phyloP scores from a whole-genome alignment of 495 filamentous ascomycete genomes.

The Hypoxylon lienhwacheense region DNA sequence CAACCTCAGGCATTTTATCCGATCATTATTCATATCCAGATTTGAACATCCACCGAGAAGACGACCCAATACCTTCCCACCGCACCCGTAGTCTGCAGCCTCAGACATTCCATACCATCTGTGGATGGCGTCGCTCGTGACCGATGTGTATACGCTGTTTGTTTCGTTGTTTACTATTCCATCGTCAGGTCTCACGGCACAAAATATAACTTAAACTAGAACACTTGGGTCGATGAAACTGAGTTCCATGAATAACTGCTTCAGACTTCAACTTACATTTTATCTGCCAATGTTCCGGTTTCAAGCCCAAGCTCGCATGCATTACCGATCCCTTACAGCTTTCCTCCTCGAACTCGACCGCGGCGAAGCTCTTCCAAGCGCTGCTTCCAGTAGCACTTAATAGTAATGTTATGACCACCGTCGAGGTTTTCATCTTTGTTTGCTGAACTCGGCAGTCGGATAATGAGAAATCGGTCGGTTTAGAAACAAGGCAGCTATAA shows the following conservation, averaged over 20 bases:
- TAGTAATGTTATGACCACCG: not conserved
- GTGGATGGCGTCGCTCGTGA: constrained; percentile 23
- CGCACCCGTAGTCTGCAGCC: constrained; percentile 7
- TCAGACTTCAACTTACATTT: constrained; percentile 11
- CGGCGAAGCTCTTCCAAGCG: constrained; percentile 14
- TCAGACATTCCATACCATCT: constrained; percentile 24
- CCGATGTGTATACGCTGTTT: constrained; percentile 18
- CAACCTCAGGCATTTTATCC: constrained; percentile 21
- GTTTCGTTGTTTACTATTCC: constrained; percentile 14
- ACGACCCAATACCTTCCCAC: constrained; percentile 13
- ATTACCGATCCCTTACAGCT: constrained; percentile 22
- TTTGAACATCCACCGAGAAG: constrained; percentile 9
- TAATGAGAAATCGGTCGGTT: not conserved
- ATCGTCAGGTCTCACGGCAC: not conserved
- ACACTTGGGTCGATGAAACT: not conserved
- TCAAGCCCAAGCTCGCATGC: constrained; percentile 16
- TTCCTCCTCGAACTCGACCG: constrained; percentile 16
- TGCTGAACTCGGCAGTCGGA: not conserved
- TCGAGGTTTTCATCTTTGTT: constrained; percentile 5
- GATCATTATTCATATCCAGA: not conserved
- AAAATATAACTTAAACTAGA: not conserved
- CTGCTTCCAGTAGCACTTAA: not conserved
- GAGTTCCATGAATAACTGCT: not conserved
- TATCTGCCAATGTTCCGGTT: constrained; percentile 23
- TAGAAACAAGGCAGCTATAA: too few relatives aligned